These are phyloP conservation scores for Penicillium sp. DNA, from an alignment of 2,329 filamentous ascomycete species.

Conservation along the genomic window DNA sequence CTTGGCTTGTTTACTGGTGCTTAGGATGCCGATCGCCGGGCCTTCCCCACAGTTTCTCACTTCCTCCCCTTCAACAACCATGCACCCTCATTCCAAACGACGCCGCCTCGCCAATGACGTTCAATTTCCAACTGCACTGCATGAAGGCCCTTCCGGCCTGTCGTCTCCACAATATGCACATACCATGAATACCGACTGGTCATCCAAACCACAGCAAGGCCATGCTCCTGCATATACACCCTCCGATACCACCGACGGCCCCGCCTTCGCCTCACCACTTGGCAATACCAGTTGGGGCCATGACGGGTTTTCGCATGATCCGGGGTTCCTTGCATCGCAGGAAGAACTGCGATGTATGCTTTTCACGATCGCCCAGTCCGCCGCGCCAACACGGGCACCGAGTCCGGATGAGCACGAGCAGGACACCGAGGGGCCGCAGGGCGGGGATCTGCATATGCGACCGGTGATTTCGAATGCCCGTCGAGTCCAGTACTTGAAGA, in stretches of 20 bases:
- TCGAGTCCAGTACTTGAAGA: constrained; percentile 45
- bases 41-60: constrained; percentile 6
- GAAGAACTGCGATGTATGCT: constrained; percentile 47
- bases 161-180: constrained; percentile 3
- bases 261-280: constrained; percentile 17
- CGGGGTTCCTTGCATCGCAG: constrained; percentile 47
- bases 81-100: constrained; percentile 6
- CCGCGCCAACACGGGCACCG: constrained; percentile 42
- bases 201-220: neutral
- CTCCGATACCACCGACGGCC: constrained; percentile 14
- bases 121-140: neutral
- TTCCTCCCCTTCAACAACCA: neutral
- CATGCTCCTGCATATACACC: constrained; percentile 12
- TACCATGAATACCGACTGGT: constrained; percentile 11
- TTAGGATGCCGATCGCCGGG: neutral
- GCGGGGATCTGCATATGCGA: constrained; percentile 6
- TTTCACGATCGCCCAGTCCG: constrained; percentile 47
- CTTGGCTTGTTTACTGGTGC: neutral
- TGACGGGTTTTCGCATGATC: constrained; percentile 38
- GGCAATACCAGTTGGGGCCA: constrained; percentile 24
- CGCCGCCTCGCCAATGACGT: constrained; percentile 6
- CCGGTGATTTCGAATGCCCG: constrained; percentile 33
- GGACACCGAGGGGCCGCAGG: neutral
- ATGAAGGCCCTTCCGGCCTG: neutral
- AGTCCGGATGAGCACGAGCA: constrained; percentile 31